Percentiles rank a stretch among this genome's conserved stretches.
Conservation (phyloP, 2,329 filamentous ascomycete genomes). For the Cyphellophora attinorum region DNA sequence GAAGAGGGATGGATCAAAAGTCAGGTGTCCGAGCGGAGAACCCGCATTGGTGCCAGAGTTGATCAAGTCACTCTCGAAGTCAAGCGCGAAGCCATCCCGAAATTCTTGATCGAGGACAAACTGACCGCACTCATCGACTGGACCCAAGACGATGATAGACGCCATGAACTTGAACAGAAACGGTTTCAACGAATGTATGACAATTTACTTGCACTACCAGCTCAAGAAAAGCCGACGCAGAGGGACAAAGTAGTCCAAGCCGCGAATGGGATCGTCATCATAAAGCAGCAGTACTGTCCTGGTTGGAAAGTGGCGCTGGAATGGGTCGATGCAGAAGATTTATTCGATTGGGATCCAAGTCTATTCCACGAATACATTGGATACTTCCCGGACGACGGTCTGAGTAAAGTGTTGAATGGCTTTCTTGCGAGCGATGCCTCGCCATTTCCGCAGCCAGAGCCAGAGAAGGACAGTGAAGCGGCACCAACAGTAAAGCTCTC, state of each 20-base stretch:
- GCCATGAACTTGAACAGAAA: constrained; percentile 83
- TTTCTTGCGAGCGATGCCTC: constrained; percentile 78
- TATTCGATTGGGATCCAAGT: constrained; percentile 67
- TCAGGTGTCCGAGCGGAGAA: constrained; percentile 79
- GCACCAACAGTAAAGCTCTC: constrained; percentile 47
- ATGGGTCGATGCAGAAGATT: constrained; percentile 70
- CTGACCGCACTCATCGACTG: constrained; percentile 84
- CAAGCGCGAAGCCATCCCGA: constrained; percentile 69
- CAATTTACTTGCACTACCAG: constrained; percentile 57
- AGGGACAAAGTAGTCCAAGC: constrained; percentile 64
- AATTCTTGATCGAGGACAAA: constrained; percentile 68
- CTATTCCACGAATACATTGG: constrained; percentile 71
- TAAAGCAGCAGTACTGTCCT: constrained; percentile 79
- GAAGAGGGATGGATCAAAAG: constrained; percentile 85
- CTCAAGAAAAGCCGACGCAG: constrained; percentile 60
- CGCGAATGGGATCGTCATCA: constrained; percentile 88
- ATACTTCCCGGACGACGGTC: constrained; percentile 75
- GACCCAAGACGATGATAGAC: constrained; percentile 74
- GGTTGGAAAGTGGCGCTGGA: constrained; percentile 89
- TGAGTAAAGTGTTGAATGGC: constrained; percentile 71
- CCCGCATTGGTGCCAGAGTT: constrained; percentile 73
- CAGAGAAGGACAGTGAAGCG: constrained; percentile 41
- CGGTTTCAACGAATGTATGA: constrained; percentile 74
- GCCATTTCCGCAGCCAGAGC: constrained; percentile 54
- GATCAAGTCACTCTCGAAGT: constrained; percentile 78